Evolutionary conservation across 192 early-diverging fungal species (phyloP).

Genomic region (Dispira parvispora): DNA sequence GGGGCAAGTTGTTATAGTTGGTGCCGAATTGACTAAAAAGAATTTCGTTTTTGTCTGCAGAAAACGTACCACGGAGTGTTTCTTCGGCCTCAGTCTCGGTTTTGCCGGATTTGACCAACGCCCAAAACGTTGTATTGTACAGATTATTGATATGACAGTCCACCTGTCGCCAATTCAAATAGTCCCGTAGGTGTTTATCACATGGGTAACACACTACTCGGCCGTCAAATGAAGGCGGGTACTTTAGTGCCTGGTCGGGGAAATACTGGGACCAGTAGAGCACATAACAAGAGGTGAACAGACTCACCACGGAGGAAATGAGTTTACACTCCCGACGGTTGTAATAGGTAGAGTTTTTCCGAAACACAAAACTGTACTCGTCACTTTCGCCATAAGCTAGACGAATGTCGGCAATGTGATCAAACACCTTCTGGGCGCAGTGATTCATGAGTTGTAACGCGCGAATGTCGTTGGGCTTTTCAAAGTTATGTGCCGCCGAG

Average conservation of each 20-base stretch:
- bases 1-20: slow-evolving; percentile 74
- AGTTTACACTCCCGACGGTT: slow-evolving; percentile 70
- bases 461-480: slow-evolving; percentile 61
- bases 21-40: slow-evolving; percentile 66
- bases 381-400: slow-evolving; percentile 88
- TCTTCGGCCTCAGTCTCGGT: slow-evolving; percentile 59
- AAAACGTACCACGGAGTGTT: slow-evolving; percentile 66
- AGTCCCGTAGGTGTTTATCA: slow-evolving; percentile 69
- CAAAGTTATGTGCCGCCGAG: slow-evolving; percentile 50
- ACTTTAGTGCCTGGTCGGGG: slow-evolving; percentile 36
- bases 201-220: slow-evolving; percentile 78
- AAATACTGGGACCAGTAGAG: slow-evolving; percentile 68
- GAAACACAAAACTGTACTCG: slow-evolving; percentile 77
- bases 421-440: slow-evolving; percentile 63
- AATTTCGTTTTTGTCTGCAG: slow-evolving; percentile 81
- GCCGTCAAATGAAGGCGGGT: slow-evolving; percentile 83
- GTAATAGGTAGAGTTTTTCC: slow-evolving; percentile 41
- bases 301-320: slow-evolving; percentile 55
- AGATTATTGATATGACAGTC: slow-evolving; percentile 93
- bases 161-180: slow-evolving; percentile 86
- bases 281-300: slow-evolving; percentile 79
- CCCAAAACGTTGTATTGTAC: slow-evolving; percentile 95
- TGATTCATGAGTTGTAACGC: slow-evolving; percentile 72
- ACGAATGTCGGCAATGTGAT: slow-evolving; percentile 58
- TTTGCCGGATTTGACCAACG: slow-evolving; percentile 56